Evolutionary conservation across 2,329 filamentous ascomycete genomes (phyloP).

Genomic region (Ceratocystiopsis sp.): DNA sequence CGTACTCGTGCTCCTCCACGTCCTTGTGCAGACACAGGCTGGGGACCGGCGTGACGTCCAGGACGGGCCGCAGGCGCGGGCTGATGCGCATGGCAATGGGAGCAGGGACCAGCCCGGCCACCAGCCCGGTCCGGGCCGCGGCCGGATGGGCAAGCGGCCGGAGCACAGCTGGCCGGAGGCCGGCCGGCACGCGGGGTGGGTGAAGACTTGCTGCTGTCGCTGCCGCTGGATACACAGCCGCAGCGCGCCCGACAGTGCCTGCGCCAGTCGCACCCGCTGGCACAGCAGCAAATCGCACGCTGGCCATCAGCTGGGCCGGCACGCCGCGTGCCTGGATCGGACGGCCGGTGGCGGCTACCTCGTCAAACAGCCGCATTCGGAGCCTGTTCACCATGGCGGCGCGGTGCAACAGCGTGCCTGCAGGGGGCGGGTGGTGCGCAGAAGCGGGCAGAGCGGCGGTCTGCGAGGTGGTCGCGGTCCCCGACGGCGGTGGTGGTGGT

Average conservation of each 20-base stretch:
- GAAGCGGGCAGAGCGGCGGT: no score
- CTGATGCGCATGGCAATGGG: neutral
- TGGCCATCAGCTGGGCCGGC: constrained; percentile 7
- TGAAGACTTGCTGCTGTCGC: neutral
- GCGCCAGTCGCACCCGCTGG: neutral
- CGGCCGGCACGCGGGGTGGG: neutral
- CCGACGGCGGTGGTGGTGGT: neutral
- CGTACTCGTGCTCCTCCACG: constrained; percentile 7
- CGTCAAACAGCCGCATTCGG: constrained; percentile 27
- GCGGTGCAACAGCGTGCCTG: constrained; percentile 35
- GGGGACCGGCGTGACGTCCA: constrained; percentile 5
- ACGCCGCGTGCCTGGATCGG: constrained; percentile 1
- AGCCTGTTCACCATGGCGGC: constrained; percentile 49
- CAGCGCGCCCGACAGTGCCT: neutral
- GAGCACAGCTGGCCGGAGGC: no score
- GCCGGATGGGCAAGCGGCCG: no score
- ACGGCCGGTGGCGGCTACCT: constrained; percentile 11
- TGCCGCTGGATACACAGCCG: no score
- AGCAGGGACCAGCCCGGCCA: no score
- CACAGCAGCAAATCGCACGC: neutral
- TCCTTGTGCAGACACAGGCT: constrained; percentile 12
- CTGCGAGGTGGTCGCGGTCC: no score
- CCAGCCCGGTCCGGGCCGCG: no score
- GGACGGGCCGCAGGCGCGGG: constrained; percentile 12
- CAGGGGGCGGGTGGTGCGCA: constrained; percentile 1